Evolutionary conservation across 2,329 filamentous ascomycete genomes (phyloP).

Genomic region (Bertia moriformis): DNA sequence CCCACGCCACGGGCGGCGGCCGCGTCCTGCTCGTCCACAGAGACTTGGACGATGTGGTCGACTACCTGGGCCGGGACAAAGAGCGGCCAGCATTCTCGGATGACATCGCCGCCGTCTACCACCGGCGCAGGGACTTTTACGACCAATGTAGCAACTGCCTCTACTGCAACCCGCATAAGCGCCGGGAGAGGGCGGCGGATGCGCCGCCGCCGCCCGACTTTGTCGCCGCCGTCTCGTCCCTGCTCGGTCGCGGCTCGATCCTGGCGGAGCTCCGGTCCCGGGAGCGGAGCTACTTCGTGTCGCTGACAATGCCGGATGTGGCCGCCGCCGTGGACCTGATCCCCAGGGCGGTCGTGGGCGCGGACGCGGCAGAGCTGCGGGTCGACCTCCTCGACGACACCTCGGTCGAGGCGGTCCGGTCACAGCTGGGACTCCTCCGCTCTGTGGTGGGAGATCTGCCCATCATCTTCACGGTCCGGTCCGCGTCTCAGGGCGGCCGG

Average conservation of each 20-base stretch:
- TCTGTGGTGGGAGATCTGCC: slow-evolving; percentile 59
- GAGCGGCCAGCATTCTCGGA: slow-evolving; percentile 83
- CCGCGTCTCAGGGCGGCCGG: slow-evolving; percentile 68
- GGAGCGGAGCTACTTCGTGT: slow-evolving; percentile 98
- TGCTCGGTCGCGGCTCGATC: slow-evolving; percentile 48
- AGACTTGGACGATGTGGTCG: slow-evolving; percentile 74
- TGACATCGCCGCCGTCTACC: slow-evolving; percentile 81
- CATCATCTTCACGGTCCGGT: slow-evolving; percentile 84
- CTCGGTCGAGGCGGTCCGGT: slow-evolving; percentile 60
- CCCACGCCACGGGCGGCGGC: slow-evolving; percentile 63
- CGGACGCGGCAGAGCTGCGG: slow-evolving; percentile 86
- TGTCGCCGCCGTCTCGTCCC: slow-evolving; percentile 53
- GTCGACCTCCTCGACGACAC: slow-evolving; percentile 76
- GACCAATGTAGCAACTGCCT: slow-evolving; percentile 85
- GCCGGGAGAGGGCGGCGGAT: too few species aligned
- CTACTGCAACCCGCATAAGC: slow-evolving; percentile 64
- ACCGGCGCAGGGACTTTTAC: slow-evolving; percentile 79
- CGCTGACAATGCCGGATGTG: slow-evolving; percentile 69
- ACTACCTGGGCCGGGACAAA: slow-evolving; percentile 78
- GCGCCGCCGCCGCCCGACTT: slow-evolving; percentile 69
- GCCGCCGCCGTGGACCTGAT: slow-evolving; percentile 47
- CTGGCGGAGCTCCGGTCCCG: slow-evolving; percentile 27
- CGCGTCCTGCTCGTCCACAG: slow-evolving; percentile 78
- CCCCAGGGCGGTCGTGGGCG: slow-evolving; percentile 62
- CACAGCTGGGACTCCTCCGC: slow-evolving; percentile 69